Base-by-base conservation (phyloP, 805 yeast species). In the Candida xiaguanensis region DNA sequence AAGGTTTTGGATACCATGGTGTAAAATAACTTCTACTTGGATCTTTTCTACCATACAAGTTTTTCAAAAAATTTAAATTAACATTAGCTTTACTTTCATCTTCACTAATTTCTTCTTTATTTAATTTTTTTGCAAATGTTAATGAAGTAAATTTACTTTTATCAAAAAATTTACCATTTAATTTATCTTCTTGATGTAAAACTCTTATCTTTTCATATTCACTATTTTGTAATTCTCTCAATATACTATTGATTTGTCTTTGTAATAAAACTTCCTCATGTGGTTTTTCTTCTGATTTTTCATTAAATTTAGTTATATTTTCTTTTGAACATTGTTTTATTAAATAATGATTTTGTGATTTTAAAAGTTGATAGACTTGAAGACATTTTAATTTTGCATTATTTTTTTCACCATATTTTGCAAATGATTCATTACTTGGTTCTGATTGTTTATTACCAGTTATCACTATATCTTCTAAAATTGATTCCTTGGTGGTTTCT, bases 1-100 rank as follows among this genome's bases (percentile, higher is more conserved):
- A 93, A 31, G 88, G 93, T 65, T 96, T 83, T 49, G 96, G 95
- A 43, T 82, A 75, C 97, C 97, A 93, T 38, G 99, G 99, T 2
- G 98, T 88, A 71, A 91, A 93, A 65, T 83, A 93, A 3, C 90
- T 77, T 65, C 85, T 89, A 13, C 70, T 55, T 12, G 89, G 82
- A 39, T 86, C 83, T 49, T 78, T 63, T 53, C 95, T 82, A 16
- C 98, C 98, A 61, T 74, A 88, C 45, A 85, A 72, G 36, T 73
- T 70, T 41, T 72, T 72, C 63, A 88, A 95, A 90, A 93, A 86
- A 41, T 95, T 96, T 42, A 89, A 68, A 25, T 67, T 52, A 36
- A 87, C 74, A 22, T 60, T 57, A 5, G 78, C 73, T 33, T 56
- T 53, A 13, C 68, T 42, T 50, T 78, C 84, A 44, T 77, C 70